A percentile compares a stretch with the other conserved stretches of the same genome.
phyloP scores from a whole-genome alignment of 495 filamentous ascomycete species.

The Penicillium soppii region DNA sequence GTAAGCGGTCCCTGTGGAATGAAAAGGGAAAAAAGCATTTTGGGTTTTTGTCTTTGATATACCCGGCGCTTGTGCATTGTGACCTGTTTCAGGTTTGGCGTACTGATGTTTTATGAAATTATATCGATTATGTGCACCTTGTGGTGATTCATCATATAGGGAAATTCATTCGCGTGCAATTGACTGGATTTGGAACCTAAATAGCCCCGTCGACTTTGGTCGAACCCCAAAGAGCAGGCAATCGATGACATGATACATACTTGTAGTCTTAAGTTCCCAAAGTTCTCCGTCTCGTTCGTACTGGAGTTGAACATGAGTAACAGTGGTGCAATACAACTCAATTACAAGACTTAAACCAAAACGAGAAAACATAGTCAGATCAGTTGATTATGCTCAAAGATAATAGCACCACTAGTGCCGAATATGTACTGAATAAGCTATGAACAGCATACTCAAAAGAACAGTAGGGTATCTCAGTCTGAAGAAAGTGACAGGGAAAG shows the following conservation, averaged over 20 bases:
- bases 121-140: conserved; percentile 1
- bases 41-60: conserved; percentile 25
- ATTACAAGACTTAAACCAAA: too few species aligned
- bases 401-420: not conserved
- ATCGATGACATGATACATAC: too few species aligned
- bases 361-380: not conserved
- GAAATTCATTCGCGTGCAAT: not conserved
- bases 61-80: conserved; percentile 30
- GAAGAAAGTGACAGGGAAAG: not conserved
- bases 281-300: too few species aligned
- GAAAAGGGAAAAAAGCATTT: conserved; percentile 23
- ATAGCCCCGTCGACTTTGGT: too few species aligned
- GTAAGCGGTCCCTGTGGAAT: conserved; percentile 29
- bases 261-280: too few species aligned
- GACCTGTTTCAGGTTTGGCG: conserved; percentile 17
- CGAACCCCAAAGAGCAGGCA: too few species aligned
- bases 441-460: not conserved
- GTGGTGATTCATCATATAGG: not conserved
- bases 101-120: conserved; percentile 8
- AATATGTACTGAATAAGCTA: not conserved
- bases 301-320: too few species aligned
- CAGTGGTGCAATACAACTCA: too few species aligned
- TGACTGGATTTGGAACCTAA: too few species aligned
- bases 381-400: not conserved
- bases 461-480: conserved; percentile 8